Base-by-base conservation (phyloP, 306 rosid genomes). In the Cucurbita argyrosperma region DNA sequence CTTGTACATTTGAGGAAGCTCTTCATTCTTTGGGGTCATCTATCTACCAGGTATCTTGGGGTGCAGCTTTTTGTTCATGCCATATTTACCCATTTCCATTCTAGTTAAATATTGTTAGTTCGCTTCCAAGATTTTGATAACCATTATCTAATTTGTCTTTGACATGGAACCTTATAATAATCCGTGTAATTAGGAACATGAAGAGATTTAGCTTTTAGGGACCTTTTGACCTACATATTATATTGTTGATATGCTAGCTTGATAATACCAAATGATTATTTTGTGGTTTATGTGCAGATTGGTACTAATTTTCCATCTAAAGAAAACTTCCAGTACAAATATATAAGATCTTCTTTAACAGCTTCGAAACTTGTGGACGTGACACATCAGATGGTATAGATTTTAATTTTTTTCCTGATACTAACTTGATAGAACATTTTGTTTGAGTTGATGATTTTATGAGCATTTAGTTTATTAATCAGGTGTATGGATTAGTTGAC, bases 1-100 rank as follows among this genome's bases (percentile, higher is more conserved):
- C 60, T 80, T 84, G 82, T 51, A 85, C 90, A 68, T 89, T 89
- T 70, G 83, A 78, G 74, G 90, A 94, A 75, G 89, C 94, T 46
- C 60, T 85, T 77, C 54, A 72, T 76, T 87, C 85, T 51, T 89
- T 84, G 46, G 87, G 87, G 58, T 66, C 76, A 81, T 85, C 88
- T 78, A 85, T 94, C 70, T 18, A 79, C 76, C 97, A 94, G 98
- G 98, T 94, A 80, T 66, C 10, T 30, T 76, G 45, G 58, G 56
- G 55, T n/a, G 9, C 13, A 4, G 9, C 47, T 71, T 71, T 67
- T 23, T 67, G 57, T 26, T 60, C 57, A 10, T 47, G 45, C 15
- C 57, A 69, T 35, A 68, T 49, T 69, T 69, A 42, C 57, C 45
- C 5, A 49, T 26, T 65, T 65, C 19, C 38, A 5, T 43, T 67